Evolutionary conservation across 768 basidiomycete species (phyloP), one percentile per base, ranked within the genome.

Genomic region (Tubosaeta sp.): DNA sequence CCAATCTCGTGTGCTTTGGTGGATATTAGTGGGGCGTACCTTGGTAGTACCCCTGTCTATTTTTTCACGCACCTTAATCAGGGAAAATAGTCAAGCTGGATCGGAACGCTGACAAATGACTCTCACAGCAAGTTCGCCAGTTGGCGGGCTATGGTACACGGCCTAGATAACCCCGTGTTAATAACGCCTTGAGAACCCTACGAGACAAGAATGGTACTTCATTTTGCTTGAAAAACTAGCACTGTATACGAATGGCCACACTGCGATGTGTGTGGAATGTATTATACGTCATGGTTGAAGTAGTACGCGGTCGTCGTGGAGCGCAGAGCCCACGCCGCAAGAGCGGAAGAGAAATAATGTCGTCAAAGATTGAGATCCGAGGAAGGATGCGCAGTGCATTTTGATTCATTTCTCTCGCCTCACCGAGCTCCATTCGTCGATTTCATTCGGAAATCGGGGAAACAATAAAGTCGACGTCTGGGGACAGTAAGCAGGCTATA

Each of bases 21-120:
- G 51, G 60, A 44, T 16, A 47, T 59, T 39, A 21, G 43, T 30
- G 19, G 43, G 43, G 18, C 3, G 35, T 53, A 24, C 55, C 46
- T 57, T 41, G 21, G 19, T 5, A 18, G 11, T 30, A 22, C 45
- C 24, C 49, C 41, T 46, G 14, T 25, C 32, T 40, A 47, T 46
- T 34, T 42, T 49, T 36, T 32, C 21, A n/a, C n/a, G n/a, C 31
- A 14, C 4, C 49, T 57, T 11, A 44, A 56, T 51, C 16, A 16
- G 43, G 34, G 31, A 48, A 21, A 6, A 25, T 4, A 13, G 21
- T 40, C 7, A 4, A 18, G 27, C 31, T 44, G 39, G 19, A 50
- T 41, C 36, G 46, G 48, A 34, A 32, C 42, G 49, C 30, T 49
- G 42, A 34, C 32, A 49, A 12, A 49, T 42, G 22, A 27, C 27